A percentile compares a stretch with the other conserved stretches of the same genome.
These are phyloP conservation scores for Populus nigra DNA, from an alignment of 345 rosid genomes.

Conservation along the genomic window DNA sequence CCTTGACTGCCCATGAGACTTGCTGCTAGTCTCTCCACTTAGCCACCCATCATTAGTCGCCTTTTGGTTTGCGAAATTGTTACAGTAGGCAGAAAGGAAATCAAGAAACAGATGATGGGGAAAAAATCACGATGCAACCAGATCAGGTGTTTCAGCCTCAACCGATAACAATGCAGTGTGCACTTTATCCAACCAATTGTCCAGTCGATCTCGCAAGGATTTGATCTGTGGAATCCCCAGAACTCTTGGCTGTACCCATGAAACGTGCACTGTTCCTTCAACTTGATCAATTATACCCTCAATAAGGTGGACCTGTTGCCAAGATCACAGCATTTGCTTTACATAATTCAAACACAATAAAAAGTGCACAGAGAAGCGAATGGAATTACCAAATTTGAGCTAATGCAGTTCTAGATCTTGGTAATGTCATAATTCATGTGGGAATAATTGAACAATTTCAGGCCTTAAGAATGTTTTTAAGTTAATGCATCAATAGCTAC, in stretches of 20 bases:
- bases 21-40: not conserved
- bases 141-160: constrained; percentile 99
- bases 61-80: constrained; percentile 6
- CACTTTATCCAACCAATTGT: constrained; percentile 83
- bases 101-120: not conserved
- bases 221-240: constrained; percentile 88
- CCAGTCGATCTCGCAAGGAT: constrained; percentile 80
- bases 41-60: not conserved
- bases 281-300: constrained; percentile 99
- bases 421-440: not conserved
- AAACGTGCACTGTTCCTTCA: constrained; percentile 78
- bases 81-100: constrained; percentile 8
- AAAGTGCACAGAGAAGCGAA: not conserved
- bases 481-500: not conserved
- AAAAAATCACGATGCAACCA: constrained; percentile 60
- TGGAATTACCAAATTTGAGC: not conserved
- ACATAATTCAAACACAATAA: not conserved
- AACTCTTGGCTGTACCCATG: constrained; percentile 99
- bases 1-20: not conserved
- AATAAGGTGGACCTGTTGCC: constrained; percentile 81
- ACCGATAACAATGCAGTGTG: constrained; percentile 74
- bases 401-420: not conserved
- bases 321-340: not conserved
- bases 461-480: not conserved
- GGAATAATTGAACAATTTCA: not conserved